Percentiles rank a stretch among this genome's conserved stretches.
phyloP scores from a whole-genome alignment of 2,329 filamentous ascomycete species.

The Chalara sp. region DNA sequence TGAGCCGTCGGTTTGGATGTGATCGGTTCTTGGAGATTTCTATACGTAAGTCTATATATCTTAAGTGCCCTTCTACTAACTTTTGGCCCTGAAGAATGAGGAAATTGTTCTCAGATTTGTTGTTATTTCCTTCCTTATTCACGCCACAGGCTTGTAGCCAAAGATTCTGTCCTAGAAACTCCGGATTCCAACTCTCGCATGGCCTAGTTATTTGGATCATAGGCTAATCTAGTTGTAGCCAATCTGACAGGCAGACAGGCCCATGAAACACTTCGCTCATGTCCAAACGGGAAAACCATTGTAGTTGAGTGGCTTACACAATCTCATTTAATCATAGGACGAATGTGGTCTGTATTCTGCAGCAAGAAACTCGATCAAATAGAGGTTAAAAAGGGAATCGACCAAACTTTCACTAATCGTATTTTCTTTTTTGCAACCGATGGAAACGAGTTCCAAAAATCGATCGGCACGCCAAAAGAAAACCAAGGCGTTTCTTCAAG shows the following conservation, averaged over 20 bases:
- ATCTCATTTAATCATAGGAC: slow-evolving; percentile 20
- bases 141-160: too few relatives aligned
- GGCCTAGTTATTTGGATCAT: not conserved
- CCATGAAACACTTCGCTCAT: slow-evolving; percentile 25
- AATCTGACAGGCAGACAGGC: slow-evolving; percentile 27
- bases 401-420: slow-evolving; percentile 31
- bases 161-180: not conserved
- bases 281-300: slow-evolving; percentile 22
- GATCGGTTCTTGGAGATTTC: slow-evolving; percentile 52
- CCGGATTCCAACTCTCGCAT: not conserved
- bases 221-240: slow-evolving; percentile 17
- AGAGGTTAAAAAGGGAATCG: slow-evolving; percentile 28
- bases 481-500: not conserved
- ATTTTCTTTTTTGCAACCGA: slow-evolving; percentile 50
- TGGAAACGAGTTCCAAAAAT: slow-evolving; percentile 24
- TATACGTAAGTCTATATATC: slow-evolving; percentile 28
- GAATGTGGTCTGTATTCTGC: slow-evolving; percentile 24
- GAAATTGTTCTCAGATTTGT: too few relatives aligned
- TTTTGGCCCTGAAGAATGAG: too few relatives aligned
- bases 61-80: not conserved
- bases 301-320: slow-evolving; percentile 35
- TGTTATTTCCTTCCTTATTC: too few relatives aligned
- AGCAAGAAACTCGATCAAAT: slow-evolving; percentile 32
- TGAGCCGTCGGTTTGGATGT: slow-evolving; percentile 47
- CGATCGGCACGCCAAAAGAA: not conserved